Evolutionary conservation across 192 early-diverging fungal genomes (phyloP).

Genomic region (Radiomyces spectabilis): DNA sequence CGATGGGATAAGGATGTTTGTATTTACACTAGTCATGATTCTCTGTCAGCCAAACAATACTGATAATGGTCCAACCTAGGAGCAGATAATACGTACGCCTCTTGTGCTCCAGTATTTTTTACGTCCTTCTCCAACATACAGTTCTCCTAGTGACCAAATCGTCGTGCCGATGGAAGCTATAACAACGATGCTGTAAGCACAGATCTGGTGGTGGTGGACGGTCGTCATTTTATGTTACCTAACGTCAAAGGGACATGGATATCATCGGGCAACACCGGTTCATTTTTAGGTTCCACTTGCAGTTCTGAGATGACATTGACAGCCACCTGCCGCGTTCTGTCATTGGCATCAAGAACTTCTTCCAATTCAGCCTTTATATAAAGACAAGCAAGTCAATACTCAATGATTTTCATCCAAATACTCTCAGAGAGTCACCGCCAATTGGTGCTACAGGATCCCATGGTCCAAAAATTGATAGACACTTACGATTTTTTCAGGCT

Average conservation of each 20-base stretch:
- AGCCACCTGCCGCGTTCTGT: constrained; percentile 8
- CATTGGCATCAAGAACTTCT: constrained; percentile 15
- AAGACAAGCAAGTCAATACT: too few relatives aligned
- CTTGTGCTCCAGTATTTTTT: constrained; percentile 41
- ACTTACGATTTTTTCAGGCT: constrained; percentile 23
- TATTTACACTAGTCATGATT: constrained; percentile 43
- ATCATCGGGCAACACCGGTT: constrained; percentile 13
- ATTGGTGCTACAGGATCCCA: too few relatives aligned
- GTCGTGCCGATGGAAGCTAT: constrained; percentile 43
- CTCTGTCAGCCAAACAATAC: neutral
- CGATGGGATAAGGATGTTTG: constrained; percentile 46
- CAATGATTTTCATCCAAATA: too few relatives aligned
- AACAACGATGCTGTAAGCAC: neutral
- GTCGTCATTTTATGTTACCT: constrained; percentile 9
- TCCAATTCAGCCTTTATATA: constrained; percentile 14
- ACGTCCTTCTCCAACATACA: constrained; percentile 32
- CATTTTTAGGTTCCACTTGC: constrained; percentile 7
- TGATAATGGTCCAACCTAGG: neutral
- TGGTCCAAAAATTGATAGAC: neutral
- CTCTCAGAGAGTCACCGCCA: too few relatives aligned
- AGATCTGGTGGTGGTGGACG: neutral
- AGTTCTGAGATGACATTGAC: constrained; percentile 12
- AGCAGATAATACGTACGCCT: constrained; percentile 29
- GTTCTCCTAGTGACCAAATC: constrained; percentile 37
- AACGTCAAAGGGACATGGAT: constrained; percentile 30